Conservation (phyloP, 768 basidiomycete genomes). For the Antrodiella citrinella region DNA sequence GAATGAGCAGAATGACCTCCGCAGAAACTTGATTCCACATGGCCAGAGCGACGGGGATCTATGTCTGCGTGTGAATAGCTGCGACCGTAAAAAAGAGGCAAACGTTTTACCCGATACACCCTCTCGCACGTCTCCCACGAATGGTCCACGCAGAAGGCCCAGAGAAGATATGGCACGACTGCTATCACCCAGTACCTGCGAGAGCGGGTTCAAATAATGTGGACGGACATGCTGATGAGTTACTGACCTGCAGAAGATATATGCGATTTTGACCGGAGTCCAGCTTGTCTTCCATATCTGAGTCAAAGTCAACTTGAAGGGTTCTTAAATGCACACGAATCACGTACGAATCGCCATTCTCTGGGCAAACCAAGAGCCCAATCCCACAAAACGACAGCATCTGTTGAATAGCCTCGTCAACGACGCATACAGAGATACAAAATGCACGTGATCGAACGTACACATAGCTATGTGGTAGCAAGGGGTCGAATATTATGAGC, state of each 20-base stretch:
- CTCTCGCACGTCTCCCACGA: constrained; percentile 52
- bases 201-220: no score
- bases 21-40: constrained; percentile 87
- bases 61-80: neutral
- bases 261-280: constrained; percentile 79
- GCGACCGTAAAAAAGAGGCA: neutral
- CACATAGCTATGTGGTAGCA: constrained; percentile 34
- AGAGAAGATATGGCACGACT: constrained; percentile 72
- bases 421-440: neutral
- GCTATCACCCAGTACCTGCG: constrained; percentile 75
- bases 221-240: no score
- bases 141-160: constrained; percentile 69
- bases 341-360: constrained; percentile 68
- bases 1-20: constrained; percentile 74
- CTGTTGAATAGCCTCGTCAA: constrained; percentile 26
- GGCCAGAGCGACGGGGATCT: constrained; percentile 76
- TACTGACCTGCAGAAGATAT: constrained; percentile 74
- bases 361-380: constrained; percentile 73
- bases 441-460: constrained; percentile 8
- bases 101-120: constrained; percentile 51
- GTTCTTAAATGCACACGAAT: constrained; percentile 1
- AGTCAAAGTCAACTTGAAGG: no score
- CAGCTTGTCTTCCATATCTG: constrained; percentile 79
- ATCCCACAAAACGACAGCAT: constrained; percentile 80
- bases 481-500: constrained; percentile 5